Conservation (phyloP, 345 rosid species). For the Schrenkiella parvula region DNA sequence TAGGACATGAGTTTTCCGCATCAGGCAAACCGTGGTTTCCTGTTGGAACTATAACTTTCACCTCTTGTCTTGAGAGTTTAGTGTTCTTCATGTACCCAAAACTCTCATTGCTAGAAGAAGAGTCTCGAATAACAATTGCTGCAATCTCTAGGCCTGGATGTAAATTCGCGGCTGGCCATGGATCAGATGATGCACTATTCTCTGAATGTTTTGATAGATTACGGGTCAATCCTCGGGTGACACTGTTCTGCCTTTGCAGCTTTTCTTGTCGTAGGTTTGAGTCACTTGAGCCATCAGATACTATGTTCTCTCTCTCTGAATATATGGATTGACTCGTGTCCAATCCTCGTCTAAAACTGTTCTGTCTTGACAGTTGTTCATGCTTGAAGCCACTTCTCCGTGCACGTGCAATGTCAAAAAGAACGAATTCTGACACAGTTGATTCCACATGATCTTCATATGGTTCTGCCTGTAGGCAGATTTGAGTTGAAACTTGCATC, state of each 20-base stretch:
- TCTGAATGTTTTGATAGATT: slow-evolving; percentile 37
- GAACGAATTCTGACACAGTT: slow-evolving; percentile 70
- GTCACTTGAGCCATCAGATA: slow-evolving; percentile 31
- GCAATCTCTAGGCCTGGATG: slow-evolving; percentile 73
- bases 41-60: slow-evolving; percentile 69
- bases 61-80: slow-evolving; percentile 29
- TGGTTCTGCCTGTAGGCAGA: slow-evolving; percentile 51
- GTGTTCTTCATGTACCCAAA: slow-evolving; percentile 42
- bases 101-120: slow-evolving; percentile 53
- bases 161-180: slow-evolving; percentile 39
- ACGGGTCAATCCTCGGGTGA: slow-evolving; percentile 17
- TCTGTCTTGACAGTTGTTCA: slow-evolving; percentile 26
- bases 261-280: slow-evolving; percentile 33
- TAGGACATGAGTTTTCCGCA: slow-evolving; percentile 56
- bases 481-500: slow-evolving; percentile 77
- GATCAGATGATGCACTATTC: slow-evolving; percentile 30
- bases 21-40: slow-evolving; percentile 80
- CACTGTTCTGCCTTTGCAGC: slow-evolving; percentile 27
- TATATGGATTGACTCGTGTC: slow-evolving; percentile 21
- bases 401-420: slow-evolving; percentile 61
- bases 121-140: slow-evolving; percentile 60
- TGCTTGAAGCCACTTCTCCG: slow-evolving; percentile 30
- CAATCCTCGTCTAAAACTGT: slow-evolving; percentile 24
- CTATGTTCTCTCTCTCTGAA: slow-evolving; percentile 24
- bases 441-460: slow-evolving; percentile 45